Evolutionary conservation across 768 basidiomycete genomes (phyloP), one percentile per base, ranked within the genome.

Genomic region (Tricholomella constricta): DNA sequence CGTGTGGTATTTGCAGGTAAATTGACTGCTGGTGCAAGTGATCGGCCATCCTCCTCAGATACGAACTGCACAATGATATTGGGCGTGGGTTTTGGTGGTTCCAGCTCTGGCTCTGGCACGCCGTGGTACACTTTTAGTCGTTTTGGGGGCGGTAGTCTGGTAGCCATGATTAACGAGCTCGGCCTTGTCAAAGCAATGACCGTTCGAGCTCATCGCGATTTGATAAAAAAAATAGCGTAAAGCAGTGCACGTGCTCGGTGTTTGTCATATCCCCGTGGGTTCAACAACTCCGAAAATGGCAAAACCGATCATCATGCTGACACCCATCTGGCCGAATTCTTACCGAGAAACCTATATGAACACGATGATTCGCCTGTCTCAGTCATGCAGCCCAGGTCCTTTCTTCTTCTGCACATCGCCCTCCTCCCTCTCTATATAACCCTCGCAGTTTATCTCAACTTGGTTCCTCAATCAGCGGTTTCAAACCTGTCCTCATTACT

Each of bases 61-160:
- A 94, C 86, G 67, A 98, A 98, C 64, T 96, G 93, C 19, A 97
- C 94, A 14, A 98, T 80, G 51, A 98, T 74, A 56, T 86, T 86
- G 0, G 86, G 84, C 1, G 84, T 63, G 31, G 70, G 67, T 35
- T 36, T 67, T 14, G 68, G 61, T 4, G 70, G 66, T 51, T 83
- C 81, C 54, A 76, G 77, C 32, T 76, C 81, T 23, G 88, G 87
- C 55, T 84, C 82, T 56, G 84, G 81, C 15, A 87, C 70, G 4
- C 87, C 89, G 61, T 92, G 85, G 69, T 90, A 88, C 35, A 85
- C 76, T 69, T 95, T 94, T 66, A 84, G 82, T 57, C 94, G 81
- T 73, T 94, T 95, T 15, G 91, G 93, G 22, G 92, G 94, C 27
- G 92, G 94, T 22, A 95, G 78, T 19, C 87, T 75, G 4, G 92